These are phyloP conservation scores for Ophiocordyceps robertsii DNA, from an alignment of 2,329 filamentous ascomycete genomes.

Conservation along the genomic window DNA sequence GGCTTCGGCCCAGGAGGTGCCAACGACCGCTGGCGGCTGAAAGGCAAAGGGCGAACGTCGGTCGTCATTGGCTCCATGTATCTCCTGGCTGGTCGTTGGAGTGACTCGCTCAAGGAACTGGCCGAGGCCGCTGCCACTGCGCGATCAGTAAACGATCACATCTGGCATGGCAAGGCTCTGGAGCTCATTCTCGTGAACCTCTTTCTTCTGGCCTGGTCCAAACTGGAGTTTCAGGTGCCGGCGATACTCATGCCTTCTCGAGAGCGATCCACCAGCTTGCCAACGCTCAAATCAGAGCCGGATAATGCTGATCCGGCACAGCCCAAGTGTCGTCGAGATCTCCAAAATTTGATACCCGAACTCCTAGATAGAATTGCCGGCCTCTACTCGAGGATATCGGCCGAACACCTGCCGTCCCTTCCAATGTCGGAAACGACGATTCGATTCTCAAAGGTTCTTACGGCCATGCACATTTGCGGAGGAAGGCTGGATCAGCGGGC, in stretches of 20 bases:
- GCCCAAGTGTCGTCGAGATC: constrained; percentile 37
- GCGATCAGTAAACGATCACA: constrained; percentile 70
- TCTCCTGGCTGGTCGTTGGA: constrained; percentile 81
- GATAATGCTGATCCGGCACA: constrained; percentile 26
- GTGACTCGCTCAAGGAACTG: constrained; percentile 73
- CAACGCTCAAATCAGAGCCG: constrained; percentile 11
- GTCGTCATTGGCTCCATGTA: constrained; percentile 77
- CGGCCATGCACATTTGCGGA: constrained; percentile 50
- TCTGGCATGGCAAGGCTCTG: constrained; percentile 96
- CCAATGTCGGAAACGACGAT: constrained; percentile 62
- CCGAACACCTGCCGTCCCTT: constrained; percentile 58
- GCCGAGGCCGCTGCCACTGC: constrained; percentile 66
- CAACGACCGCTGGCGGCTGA: constrained; percentile 65
- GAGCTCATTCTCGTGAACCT: constrained; percentile 78
- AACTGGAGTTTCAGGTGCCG: constrained; percentile 69
- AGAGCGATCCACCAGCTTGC: constrained; percentile 28
- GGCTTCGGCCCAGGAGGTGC: constrained; percentile 61
- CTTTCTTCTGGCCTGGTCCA: constrained; percentile 71
- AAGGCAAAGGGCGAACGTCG: constrained; percentile 65
- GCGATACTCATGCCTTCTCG: constrained; percentile 37
- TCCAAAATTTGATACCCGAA: constrained; percentile 54
- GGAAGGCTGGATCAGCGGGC: constrained; percentile 48
- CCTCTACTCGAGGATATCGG: constrained; percentile 57
- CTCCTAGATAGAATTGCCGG: constrained; percentile 61
- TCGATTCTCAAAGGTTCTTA: constrained; percentile 56